Evolutionary conservation across 192 early-diverging fungal species (phyloP).

Genomic region (Podila clonocystis): DNA sequence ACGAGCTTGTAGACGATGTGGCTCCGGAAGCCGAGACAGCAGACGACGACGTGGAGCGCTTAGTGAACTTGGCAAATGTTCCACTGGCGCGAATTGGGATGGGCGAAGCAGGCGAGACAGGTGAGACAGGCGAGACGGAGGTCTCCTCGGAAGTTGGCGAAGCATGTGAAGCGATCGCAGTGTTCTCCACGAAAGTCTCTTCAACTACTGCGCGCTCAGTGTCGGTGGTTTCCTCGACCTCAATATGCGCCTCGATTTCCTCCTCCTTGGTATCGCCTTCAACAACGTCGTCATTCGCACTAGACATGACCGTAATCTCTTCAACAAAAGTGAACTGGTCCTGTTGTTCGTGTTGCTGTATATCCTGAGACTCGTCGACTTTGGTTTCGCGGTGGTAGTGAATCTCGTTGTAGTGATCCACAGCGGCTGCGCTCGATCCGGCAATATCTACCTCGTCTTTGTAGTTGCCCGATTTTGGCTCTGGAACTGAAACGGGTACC

Average conservation of each 20-base stretch:
- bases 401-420: not conserved
- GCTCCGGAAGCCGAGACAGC: not conserved
- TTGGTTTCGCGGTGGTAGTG: not conserved
- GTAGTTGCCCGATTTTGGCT: not conserved
- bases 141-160: not conserved
- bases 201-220: not conserved
- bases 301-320: not conserved
- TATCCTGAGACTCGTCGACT: not conserved
- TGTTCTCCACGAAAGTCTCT: not conserved
- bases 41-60: constrained; percentile 9
- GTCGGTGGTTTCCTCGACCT: not conserved
- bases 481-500: not conserved
- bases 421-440: constrained; percentile 1
- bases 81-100: not conserved
- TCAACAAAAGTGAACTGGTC: not conserved
- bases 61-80: constrained; percentile 26
- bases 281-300: not conserved
- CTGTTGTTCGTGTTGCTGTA: not conserved
- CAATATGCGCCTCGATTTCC: not conserved
- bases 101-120: not conserved
- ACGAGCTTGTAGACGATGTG: not conserved
- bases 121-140: not conserved
- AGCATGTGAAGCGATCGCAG: not conserved
- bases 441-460: not conserved
- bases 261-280: not conserved